Evolutionary conservation across 768 basidiomycete genomes (phyloP), one percentile per base, ranked within the genome.

Genomic region (Tephrocybe sp.): DNA sequence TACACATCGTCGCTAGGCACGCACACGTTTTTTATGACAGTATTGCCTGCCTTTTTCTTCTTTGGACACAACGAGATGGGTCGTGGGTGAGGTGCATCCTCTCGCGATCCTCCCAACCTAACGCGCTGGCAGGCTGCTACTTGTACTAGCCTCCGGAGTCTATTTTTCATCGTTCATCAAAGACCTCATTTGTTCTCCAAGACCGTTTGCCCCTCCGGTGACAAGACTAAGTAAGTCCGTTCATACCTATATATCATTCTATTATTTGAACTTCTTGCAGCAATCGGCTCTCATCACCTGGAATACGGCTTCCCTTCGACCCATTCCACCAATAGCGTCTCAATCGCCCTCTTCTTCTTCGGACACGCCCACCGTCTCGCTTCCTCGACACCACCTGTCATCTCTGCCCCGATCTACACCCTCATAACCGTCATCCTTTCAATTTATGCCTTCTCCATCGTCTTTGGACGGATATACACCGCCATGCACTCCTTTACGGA

Each of bases 301-400:
- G 93, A 96, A 70, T 96, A 96, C 58, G 96, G 96, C 19, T 96
- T 98, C 62, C 95, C 94, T 0, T 96, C 93, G 0, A 97, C 95
- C 0, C 96, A 99, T 60, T 89, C 92, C 1, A 92, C 94, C 7
- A 96, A 97, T 65, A 82, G 84, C 46, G 78, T 93, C 44, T 95
- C 92, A 22, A 89, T 97, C 60, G 92, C 92, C 0, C 77, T 98
- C 3, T 91, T 90, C 68, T 74, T 91, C 52, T 86, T 78, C 54
- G 68, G 79, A 3, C 74, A 83, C 36, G 62, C 84, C 43, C 77
- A 84, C 61, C 68, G 69, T n/a, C 74, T 83, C 32, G 74, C 80
- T 19, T 70, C 69, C 24, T 63, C 59, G 8, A 47, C 64, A 16
- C 58, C 64, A 35, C 58, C 69, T 26, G 36, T 64, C 28, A 73